Conservation (phyloP, 352 stramenopile species). For the Pythium sp. region DNA sequence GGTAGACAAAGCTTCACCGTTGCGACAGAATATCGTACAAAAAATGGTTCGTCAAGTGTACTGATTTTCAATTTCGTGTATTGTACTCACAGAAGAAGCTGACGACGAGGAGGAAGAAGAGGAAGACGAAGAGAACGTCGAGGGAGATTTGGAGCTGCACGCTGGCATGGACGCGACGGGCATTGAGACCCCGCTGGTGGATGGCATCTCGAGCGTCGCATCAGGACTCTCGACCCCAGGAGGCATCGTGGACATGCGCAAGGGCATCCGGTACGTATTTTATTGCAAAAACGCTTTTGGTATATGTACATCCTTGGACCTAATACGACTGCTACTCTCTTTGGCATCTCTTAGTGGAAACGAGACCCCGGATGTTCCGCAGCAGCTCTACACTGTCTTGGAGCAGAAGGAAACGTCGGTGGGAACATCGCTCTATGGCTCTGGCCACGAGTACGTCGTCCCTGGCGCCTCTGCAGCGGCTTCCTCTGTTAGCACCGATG, state of each 20-base stretch:
- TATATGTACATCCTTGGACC: not conserved
- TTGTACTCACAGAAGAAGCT: constrained; percentile 23
- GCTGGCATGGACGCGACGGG: constrained; percentile 51
- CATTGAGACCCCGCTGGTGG: constrained; percentile 50
- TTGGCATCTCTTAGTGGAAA: constrained; percentile 33
- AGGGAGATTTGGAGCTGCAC: constrained; percentile 27
- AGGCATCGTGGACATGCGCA: constrained; percentile 72
- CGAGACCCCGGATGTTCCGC: constrained; percentile 54
- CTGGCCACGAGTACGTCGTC: constrained; percentile 71
- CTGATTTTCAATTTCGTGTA: not conserved
- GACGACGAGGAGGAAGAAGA: constrained; percentile 50
- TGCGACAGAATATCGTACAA: no score
- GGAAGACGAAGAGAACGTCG: constrained; percentile 31
- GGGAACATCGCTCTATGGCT: constrained; percentile 71
- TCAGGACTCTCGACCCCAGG: constrained; percentile 70
- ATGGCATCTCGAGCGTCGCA: constrained; percentile 65
- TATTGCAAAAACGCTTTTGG: not conserved
- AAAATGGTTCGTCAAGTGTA: no score
- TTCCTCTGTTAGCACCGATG: constrained; percentile 25
- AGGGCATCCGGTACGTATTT: constrained; percentile 50
- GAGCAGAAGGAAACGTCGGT: constrained; percentile 79
- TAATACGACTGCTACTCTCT: not conserved
- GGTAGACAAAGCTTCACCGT: no score
- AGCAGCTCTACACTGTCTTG: constrained; percentile 79
- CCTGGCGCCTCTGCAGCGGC: constrained; percentile 21